phyloP scores from a whole-genome alignment of 2,329 filamentous ascomycete species.

The Exophiala bonariae region DNA sequence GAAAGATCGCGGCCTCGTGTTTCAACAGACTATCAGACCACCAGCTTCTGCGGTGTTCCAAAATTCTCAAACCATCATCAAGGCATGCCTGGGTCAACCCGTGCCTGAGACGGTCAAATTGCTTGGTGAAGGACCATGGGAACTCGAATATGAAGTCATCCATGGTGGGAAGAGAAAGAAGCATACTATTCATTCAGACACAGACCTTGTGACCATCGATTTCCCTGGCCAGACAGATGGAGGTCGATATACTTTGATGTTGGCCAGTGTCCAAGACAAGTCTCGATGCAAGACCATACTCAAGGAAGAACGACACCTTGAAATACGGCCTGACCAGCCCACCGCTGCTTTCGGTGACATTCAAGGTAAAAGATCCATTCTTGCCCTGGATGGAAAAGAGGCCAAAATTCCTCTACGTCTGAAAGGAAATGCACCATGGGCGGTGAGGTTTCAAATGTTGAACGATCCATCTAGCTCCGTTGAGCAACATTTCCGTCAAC shows the following conservation, averaged over 20 bases:
- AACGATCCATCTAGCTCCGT: constrained; percentile 45
- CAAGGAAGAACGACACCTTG: constrained; percentile 80
- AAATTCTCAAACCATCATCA: constrained; percentile 56
- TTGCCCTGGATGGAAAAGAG: constrained; percentile 72
- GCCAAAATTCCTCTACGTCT: constrained; percentile 79
- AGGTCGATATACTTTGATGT: constrained; percentile 83
- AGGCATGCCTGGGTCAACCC: constrained; percentile 79
- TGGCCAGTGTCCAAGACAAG: constrained; percentile 83
- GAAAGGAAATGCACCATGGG: constrained; percentile 84
- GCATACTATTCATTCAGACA: constrained; percentile 64
- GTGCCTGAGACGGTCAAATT: constrained; percentile 74
- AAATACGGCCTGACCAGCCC: constrained; percentile 84
- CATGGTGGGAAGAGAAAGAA: constrained; percentile 83
- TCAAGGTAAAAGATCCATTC: constrained; percentile 73
- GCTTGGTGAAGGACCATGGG: constrained; percentile 82
- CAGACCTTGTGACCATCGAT: constrained; percentile 66
- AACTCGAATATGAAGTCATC: constrained; percentile 86
- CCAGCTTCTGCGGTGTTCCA: constrained; percentile 76
- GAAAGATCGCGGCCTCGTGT: constrained; percentile 59
- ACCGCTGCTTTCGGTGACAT: constrained; percentile 82
- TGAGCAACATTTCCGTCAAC: constrained; percentile 52
- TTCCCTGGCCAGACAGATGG: constrained; percentile 75
- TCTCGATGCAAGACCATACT: constrained; percentile 83
- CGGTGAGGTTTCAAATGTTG: constrained; percentile 66
- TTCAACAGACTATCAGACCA: constrained; percentile 92